Conservation (phyloP, 176 grass and related monocot genomes). For the Triticum monococcum region DNA sequence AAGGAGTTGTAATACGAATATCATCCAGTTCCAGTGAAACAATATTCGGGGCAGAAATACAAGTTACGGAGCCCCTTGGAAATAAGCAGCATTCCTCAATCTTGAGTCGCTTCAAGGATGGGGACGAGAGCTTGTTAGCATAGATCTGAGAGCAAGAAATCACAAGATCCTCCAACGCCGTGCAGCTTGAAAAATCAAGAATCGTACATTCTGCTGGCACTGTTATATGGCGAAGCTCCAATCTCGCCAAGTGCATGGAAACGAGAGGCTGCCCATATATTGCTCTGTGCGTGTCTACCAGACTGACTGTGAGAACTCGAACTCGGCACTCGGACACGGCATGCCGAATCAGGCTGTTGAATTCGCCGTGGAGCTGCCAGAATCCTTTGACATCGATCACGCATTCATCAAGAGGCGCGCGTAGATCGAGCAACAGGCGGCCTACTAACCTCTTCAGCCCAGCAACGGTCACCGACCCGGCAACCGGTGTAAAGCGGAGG, state of each 20-base stretch:
- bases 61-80: neutral
- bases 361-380: no score
- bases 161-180: neutral
- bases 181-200: neutral
- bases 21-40: neutral
- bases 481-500: neutral
- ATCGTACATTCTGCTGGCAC: neutral
- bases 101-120: neutral
- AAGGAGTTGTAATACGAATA: neutral
- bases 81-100: neutral
- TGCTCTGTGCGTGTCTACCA: no score
- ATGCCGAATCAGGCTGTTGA: neutral
- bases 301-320: neutral
- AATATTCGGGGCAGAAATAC: neutral
- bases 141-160: neutral
- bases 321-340: neutral
- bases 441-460: neutral
- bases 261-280: neutral
- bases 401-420: neutral
- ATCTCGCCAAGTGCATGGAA: neutral
- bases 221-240: neutral
- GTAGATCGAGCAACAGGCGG: neutral
- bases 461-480: neutral
- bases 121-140: neutral
- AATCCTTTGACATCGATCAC: neutral